Evolutionary conservation across 495 filamentous ascomycete species (phyloP), one percentile per base, ranked within the genome.

Genomic region (Neurospora sp.): DNA sequence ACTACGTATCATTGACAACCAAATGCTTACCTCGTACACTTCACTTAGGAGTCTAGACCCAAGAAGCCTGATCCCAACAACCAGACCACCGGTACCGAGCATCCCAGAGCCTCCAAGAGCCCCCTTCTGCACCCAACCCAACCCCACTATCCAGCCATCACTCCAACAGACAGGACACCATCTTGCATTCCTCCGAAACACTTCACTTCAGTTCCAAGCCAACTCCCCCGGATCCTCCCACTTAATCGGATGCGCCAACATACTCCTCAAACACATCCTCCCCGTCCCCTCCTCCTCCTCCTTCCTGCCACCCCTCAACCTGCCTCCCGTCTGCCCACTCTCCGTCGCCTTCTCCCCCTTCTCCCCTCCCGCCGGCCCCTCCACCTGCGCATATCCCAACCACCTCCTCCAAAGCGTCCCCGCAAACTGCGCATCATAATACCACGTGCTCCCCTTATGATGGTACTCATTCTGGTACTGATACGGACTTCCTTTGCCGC

Each of bases 231-330:
- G 83, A 68, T 83, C 78, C 74, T 86, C 84, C 82, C 82, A 85
- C 86, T 99, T 99, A 68, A 98, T 89, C 1, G 96, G 96, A 86
- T 99, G 96, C 76, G 98, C 82, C 70, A 99, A 86, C 90, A 96
- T 91, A 69, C 90, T 91, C 61, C 92, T 91, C 73, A 98, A 82
- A 85, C 95, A 98, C 91, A 98, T 90, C 72, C 95, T 86, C 46
- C 93, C 93, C 73, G 91, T 90, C 35, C 81, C 81, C 16, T 76
- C 77, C 2, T 82, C 79, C 66, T 93, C 93, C 12, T 93, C 92
- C 79, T 91, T 91, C 74, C 86, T 87, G 71, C 93, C 91, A 5
- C 94, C 90, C 73, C 89, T 87, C 70, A 83, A 69, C 10, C 46
- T 74, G 2, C 84, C 84, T 66, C 27, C 53, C 5, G 53, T 80